Evolutionary conservation across 73 alveolate genomes (phyloP).

Genomic region (Paramecium tetraurelia): DNA sequence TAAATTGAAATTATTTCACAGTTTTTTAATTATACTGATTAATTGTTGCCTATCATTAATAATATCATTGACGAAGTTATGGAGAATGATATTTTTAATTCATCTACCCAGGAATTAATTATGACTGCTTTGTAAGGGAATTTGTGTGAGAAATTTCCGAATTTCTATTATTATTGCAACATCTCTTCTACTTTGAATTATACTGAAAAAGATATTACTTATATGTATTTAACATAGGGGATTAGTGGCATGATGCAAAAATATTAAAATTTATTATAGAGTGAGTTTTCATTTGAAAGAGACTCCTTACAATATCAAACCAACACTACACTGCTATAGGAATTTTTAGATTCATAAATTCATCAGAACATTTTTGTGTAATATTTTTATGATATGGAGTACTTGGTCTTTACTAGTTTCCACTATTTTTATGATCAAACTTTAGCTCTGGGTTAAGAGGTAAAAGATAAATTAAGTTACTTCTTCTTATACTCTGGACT

Average conservation of each 20-base stretch:
- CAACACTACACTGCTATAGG: background rate
- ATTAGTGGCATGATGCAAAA: background rate
- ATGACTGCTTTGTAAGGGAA: background rate
- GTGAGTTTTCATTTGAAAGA: background rate
- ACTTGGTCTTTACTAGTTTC: background rate
- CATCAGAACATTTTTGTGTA: background rate
- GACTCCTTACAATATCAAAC: background rate
- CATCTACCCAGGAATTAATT: background rate
- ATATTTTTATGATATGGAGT: background rate
- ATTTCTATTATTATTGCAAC: background rate
- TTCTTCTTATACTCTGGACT: background rate
- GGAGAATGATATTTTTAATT: background rate
- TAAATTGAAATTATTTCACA: background rate
- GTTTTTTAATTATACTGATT: background rate
- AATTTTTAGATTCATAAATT: background rate
- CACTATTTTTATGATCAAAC: background rate
- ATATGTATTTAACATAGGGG: background rate
- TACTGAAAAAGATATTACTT: background rate
- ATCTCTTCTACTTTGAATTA: background rate
- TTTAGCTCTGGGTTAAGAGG: background rate
- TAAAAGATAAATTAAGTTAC: background rate
- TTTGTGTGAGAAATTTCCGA: background rate
- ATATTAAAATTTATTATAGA: background rate
- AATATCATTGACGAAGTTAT: background rate
- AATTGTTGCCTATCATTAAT: background rate